Base-by-base conservation (phyloP, 2,329 filamentous ascomycete genomes). In the Lecanosticta acicola region DNA sequence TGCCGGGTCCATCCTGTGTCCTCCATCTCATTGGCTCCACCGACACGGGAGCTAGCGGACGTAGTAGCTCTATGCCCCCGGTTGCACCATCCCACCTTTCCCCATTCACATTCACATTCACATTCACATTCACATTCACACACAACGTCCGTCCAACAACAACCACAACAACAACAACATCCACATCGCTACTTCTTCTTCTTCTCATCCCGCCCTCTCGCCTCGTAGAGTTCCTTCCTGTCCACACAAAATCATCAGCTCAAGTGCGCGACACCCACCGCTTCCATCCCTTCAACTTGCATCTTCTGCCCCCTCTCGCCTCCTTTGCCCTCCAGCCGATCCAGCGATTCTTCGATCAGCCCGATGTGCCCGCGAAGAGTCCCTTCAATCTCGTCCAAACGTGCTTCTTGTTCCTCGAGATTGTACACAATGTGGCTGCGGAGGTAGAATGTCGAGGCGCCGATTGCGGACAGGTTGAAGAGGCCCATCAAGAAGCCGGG, bases 281-380 rank as follows among this genome's bases (percentile, higher is more conserved):
- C 33, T 21, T 7, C 32, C 4, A 14, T 10, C 16, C 11, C 19
- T 13, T 20, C 10, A n/a, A 39, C 61, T 58, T 60, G 69, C 59
- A 64, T 59, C 54, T 68, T 69, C 53, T 65, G 55, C 26, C 66
- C 59, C 46, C 63, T 64, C 36, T 61, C 55, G 48, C 63, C 58
- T 32, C 59, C 57, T 26, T 67, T 69, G 18, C 67, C 66, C 50
- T 75, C 71, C n/a, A 74, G 53, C 3, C 69, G 56, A 48, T 73
- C 69, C 17, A 73, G 50, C 4, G 66, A 60, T 29, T 73, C 71
- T 50, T 75, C 70, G 34, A 74, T 74, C 14, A 73, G 40, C 1
- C 70, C 71, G 47, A 73, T 72, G 46, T 74, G 71, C 2, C 70
- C 71, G 46, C 71, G 54, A 29, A 74, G 48, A 11, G 71, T 74